A percentile compares a stretch with the other conserved stretches of the same genome.
phyloP scores from a whole-genome alignment of 208 protist species.

The Strigomonas culicis region DNA sequence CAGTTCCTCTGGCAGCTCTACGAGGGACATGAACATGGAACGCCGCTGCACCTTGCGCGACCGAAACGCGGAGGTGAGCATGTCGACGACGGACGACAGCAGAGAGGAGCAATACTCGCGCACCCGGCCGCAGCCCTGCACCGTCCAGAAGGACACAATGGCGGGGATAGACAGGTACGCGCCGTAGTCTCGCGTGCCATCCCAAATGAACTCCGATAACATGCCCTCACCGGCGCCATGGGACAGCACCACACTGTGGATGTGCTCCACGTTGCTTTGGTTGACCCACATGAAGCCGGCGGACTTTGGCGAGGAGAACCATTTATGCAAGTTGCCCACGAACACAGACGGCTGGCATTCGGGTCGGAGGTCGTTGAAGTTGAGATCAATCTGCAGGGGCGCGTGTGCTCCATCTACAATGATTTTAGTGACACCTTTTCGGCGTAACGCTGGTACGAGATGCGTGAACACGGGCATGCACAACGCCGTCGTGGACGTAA shows the following conservation, averaged over 20 bases:
- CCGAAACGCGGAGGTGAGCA: conserved; percentile 64
- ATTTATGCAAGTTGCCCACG: conserved; percentile 91
- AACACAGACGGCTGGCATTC: conserved; percentile 68
- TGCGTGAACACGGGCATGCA: conserved; percentile 78
- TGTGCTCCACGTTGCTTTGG: conserved; percentile 23
- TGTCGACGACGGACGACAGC: conserved; percentile 39
- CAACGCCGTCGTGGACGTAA: conserved; percentile 85
- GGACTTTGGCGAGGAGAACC: conserved; percentile 84
- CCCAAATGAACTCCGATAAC: conserved; percentile 90
- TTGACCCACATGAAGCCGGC: conserved; percentile 86
- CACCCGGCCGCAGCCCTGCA: conserved; percentile 52
- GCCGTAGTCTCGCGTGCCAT: conserved; percentile 85
- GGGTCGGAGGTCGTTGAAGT: conserved; percentile 54
- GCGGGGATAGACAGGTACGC: conserved; percentile 78
- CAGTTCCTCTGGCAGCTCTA: conserved; percentile 75
- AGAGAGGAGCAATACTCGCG: conserved; percentile 51
- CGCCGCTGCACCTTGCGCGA: conserved; percentile 65
- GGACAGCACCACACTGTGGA: conserved; percentile 75
- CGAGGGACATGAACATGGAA: conserved; percentile 82
- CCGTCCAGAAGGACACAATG: conserved; percentile 72
- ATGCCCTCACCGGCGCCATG: conserved; percentile 87
- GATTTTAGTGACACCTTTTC: conserved; percentile 61
- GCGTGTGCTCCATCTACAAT: conserved; percentile 91
- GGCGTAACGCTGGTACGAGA: conserved; percentile 71
- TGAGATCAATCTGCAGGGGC: conserved; percentile 66